These are phyloP conservation scores for Xylaria telfairii DNA, from an alignment of 495 filamentous ascomycete genomes.

Conservation along the genomic window DNA sequence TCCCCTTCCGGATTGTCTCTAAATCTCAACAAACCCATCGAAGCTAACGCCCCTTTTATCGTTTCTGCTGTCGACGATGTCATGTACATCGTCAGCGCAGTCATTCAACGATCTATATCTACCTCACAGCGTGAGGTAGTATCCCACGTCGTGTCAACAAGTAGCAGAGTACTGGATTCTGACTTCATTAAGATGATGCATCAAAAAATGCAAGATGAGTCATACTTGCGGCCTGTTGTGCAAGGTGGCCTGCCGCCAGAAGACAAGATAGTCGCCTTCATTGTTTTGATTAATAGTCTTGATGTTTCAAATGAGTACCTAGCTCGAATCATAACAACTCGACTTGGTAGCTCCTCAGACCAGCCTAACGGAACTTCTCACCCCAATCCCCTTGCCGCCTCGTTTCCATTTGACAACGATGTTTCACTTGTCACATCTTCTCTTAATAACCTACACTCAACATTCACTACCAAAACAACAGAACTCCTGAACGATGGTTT, in stretches of 20 bases:
- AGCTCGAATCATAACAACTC: constrained; percentile 77
- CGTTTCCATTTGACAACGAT: constrained; percentile 82
- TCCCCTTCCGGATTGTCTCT: constrained; percentile 79
- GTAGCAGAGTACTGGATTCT: constrained; percentile 84
- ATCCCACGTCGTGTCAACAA: constrained; percentile 74
- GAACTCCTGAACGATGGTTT: constrained; percentile 86
- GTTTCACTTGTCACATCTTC: constrained; percentile 67
- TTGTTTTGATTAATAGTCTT: constrained; percentile 93
- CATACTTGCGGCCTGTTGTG: constrained; percentile 76
- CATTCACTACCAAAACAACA: constrained; percentile 74
- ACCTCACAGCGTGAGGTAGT: constrained; percentile 82
- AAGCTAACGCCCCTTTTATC: constrained; percentile 82
- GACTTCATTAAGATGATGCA: constrained; percentile 98
- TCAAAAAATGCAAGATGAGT: constrained; percentile 94
- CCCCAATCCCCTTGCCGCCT: constrained; percentile 56
- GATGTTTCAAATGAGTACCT: constrained; percentile 90
- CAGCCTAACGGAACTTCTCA: constrained; percentile 31
- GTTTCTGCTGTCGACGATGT: constrained; percentile 97
- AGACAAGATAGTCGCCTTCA: constrained; percentile 80
- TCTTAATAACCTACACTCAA: constrained; percentile 70
- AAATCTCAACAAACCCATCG: constrained; percentile 69
- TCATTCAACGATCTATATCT: constrained; percentile 81
- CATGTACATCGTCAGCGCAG: constrained; percentile 97
- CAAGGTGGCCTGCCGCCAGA: constrained; percentile 84
- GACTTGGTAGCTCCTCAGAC: constrained; percentile 56